phyloP scores from a whole-genome alignment of 306 rosid species.

The Castanea mollissima region DNA sequence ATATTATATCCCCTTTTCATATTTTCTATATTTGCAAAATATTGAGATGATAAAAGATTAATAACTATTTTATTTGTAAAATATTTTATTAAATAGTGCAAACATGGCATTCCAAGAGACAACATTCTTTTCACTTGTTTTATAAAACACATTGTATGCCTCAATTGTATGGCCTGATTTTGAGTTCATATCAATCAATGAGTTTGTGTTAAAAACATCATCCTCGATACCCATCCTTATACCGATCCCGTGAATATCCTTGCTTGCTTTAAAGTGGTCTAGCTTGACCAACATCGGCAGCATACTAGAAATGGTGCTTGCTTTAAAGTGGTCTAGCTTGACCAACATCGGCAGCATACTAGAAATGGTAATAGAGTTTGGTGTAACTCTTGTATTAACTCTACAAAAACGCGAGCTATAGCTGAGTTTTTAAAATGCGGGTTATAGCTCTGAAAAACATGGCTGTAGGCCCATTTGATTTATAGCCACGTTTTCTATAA shows the following conservation, averaged over 20 bases:
- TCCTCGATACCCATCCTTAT: slow-evolving; percentile 51
- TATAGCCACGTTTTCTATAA: background rate
- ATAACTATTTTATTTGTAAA: too few species aligned
- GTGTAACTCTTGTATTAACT: slow-evolving; percentile 38
- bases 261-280: slow-evolving; percentile 19
- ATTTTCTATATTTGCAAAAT: too few species aligned
- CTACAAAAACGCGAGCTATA: too few species aligned
- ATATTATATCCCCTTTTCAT: too few species aligned
- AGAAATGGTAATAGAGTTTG: slow-evolving; percentile 67
- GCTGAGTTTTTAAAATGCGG: too few species aligned
- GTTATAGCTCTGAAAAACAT: too few species aligned
- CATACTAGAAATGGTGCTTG: too few species aligned
- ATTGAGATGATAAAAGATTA: too few species aligned
- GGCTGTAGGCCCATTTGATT: too few species aligned
- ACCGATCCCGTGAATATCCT: slow-evolving; percentile 70
- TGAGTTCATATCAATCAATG: slow-evolving; percentile 77
- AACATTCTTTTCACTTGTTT: slow-evolving; percentile 49
- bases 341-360: slow-evolving; percentile 69
- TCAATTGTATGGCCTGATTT: slow-evolving; percentile 53
- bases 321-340: slow-evolving; percentile 46
- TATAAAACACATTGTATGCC: slow-evolving; percentile 58
- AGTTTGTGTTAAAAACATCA: slow-evolving; percentile 66
- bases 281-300: too few species aligned
- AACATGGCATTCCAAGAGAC: slow-evolving; percentile 95
- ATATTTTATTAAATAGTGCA: slow-evolving; percentile 12